These are phyloP conservation scores for Leccinum subrobustum DNA, from an alignment of 1,284 basidiomycete genomes.

Conservation along the genomic window DNA sequence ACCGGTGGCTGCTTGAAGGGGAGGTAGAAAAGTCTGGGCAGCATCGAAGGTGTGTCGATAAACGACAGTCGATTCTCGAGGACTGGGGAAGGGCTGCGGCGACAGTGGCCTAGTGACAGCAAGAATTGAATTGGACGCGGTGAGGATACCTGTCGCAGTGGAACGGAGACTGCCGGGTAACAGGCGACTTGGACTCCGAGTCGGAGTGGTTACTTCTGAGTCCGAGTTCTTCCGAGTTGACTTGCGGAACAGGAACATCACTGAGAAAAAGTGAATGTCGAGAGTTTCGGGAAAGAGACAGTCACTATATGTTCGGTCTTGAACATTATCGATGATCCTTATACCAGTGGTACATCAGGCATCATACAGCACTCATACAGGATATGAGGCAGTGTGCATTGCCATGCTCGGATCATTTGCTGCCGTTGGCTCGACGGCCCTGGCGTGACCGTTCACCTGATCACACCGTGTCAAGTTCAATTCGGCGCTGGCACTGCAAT, in stretches of 20 bases:
- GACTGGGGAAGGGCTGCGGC: not conserved
- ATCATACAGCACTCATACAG: not conserved
- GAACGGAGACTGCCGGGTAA: not conserved
- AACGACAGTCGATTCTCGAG: not conserved
- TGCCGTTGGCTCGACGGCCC: no score
- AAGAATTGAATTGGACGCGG: not conserved
- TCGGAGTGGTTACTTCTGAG: no score
- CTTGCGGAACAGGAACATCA: not conserved
- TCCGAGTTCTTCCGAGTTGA: not conserved
- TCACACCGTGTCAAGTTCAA: no score
- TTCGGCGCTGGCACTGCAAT: not conserved
- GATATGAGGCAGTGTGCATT: not conserved
- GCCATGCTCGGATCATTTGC: not conserved
- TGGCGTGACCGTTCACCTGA: no score
- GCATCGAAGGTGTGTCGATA: not conserved
- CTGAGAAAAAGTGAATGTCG: not conserved
- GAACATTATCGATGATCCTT: not conserved
- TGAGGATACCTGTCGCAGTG: not conserved
- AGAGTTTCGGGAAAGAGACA: no score
- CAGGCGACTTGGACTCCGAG: not conserved
- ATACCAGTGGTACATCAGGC: no score
- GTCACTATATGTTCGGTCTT: not conserved
- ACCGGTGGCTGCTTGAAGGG: not conserved
- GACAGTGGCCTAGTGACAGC: not conserved
- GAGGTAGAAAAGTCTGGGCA: conserved; percentile 1